Evolutionary conservation across 192 early-diverging fungal species (phyloP), one percentile per base, ranked within the genome.

Genomic region (Coemansia sp.): DNA sequence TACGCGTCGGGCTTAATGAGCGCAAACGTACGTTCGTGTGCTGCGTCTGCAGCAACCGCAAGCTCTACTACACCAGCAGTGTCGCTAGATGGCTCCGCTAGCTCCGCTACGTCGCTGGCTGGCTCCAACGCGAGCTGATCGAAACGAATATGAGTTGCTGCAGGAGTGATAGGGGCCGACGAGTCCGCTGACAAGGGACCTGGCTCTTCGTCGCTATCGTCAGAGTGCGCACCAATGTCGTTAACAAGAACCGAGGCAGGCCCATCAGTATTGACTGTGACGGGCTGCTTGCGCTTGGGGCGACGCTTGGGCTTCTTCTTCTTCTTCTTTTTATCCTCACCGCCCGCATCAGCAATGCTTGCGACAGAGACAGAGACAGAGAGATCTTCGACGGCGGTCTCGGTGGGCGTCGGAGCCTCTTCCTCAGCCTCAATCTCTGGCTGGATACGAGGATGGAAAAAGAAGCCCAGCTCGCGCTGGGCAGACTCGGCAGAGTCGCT

Each of bases 401-500:
- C 63, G 11, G 35, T 21, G 1, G 70, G 45, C 28, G 18, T 42
- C 1, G 36, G 18, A 2, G 57, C 9, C n/a, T 31, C n/a, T 21
- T 64, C 56, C 13, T 57, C 31, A 10, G 16, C 26, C 18, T 26
- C 14, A 9, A 11, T 31, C 56, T 70, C 68, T 5, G 61, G 67
- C 60, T 69, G 70, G 37, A 73, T 74, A 38, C 64, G 46, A 9
- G 77, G 76, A 10, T 34, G 57, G 65, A 84, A 84, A 60, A 84
- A 84, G 51, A 84, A 77, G 2, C 51, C 62, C 24, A 84, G 56
- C 62, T 77, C 83, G 8, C 83, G 77, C 59, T 61, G 45, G 1
- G 78, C 83, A 26, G 71, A 58, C 24, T 68, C 69, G 7, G 66
- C 46, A 20, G 86, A 86, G 37, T 85, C 85, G 48, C 84, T 85